Base-by-base conservation (phyloP, 371 early-diverging fungal species). In the Coemansia sp. region DNA sequence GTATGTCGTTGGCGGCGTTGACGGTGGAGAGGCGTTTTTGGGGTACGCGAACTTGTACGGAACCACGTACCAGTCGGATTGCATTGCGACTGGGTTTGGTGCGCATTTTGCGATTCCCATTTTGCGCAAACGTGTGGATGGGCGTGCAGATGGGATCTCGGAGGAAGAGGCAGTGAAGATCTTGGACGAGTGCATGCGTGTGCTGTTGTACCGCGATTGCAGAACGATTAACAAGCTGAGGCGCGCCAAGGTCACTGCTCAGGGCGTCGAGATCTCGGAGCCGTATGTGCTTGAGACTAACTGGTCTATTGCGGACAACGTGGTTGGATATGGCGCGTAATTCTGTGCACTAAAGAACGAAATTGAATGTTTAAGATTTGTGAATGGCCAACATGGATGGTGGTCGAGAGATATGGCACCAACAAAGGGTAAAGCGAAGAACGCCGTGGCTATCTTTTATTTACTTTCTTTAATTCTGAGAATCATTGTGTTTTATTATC, bases 41-140 rank as follows among this genome's bases (percentile, higher is more conserved):
- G 99, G 99, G 7, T 96, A 84, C 69, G 95, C 99, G 54, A 96
- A 99, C 80, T 83, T 95, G 59, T 89, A 92, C 76, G 99, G 99
- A 42, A 98, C 97, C 24, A 95, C 97, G 22, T 98, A 97, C 79
- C 87, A 93, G 73, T 79, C 95, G 5, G 77, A 90, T 16, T 91
- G 94, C 22, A 92, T 99, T 67, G 98, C 99, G 42, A 98, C 99
- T 40, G 99, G 99, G 29, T 95, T 93, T 78, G 99, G 99, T 40
- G 89, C 88, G 39, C 89, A 98, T 82, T 80, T 99, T 59, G 99
- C 97, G 53, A 92, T 92, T 67, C 99, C 99, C 55, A 88, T 99
- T 63, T 79, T 99, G 72, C 86, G 99, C 81, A 95, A 91, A 78
- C 88, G 89, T 37, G 87, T 93, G 6, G 98, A 98, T 78, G 90